Percentiles rank a stretch among this genome's conserved stretches.
phyloP scores from a whole-genome alignment of 805 yeast species.

The Yarrowia sp. region DNA sequence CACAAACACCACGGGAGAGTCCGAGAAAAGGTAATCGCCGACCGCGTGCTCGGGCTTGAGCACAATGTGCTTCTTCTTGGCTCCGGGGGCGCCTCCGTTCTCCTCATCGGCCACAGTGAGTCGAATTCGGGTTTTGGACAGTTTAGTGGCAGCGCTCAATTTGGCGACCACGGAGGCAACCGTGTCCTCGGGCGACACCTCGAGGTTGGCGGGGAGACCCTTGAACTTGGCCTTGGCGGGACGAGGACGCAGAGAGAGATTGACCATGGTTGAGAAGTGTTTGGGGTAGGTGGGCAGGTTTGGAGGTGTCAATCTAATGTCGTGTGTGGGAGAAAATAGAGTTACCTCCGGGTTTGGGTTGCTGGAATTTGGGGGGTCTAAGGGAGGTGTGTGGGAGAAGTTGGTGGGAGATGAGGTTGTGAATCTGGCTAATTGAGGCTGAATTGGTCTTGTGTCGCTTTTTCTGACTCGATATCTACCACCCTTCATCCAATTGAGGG shows the following conservation, averaged over 20 bases:
- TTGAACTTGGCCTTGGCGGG: constrained; percentile 44
- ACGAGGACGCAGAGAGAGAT: constrained; percentile 1
- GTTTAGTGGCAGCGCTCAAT: constrained; percentile 56
- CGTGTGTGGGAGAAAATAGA: constrained; percentile 16
- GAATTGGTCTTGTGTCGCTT: too few species aligned
- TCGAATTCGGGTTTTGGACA: constrained; percentile 62
- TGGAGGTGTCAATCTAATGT: neutral
- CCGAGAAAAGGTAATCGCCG: constrained; percentile 54
- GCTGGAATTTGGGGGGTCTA: neutral
- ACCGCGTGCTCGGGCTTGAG: constrained; percentile 57
- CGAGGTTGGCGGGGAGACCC: constrained; percentile 46
- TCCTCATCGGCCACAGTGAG: constrained; percentile 54
- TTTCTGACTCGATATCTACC: neutral
- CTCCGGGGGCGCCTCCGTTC: constrained; percentile 47
- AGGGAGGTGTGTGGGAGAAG: neutral
- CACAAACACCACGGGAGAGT: constrained; percentile 58
- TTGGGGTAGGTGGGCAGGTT: neutral
- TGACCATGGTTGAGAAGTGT: constrained; percentile 12
- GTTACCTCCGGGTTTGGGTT: constrained; percentile 30
- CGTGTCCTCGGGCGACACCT: constrained; percentile 51
- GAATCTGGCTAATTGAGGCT: neutral
- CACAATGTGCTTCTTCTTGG: constrained; percentile 52
- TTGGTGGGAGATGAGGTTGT: neutral
- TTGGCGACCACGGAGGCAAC: constrained; percentile 55
- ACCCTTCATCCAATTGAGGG: neutral